A percentile compares a stretch with the other conserved stretches of the same genome.
phyloP scores from a whole-genome alignment of 108 stramenopile species.

The Conticribra guillardii region DNA sequence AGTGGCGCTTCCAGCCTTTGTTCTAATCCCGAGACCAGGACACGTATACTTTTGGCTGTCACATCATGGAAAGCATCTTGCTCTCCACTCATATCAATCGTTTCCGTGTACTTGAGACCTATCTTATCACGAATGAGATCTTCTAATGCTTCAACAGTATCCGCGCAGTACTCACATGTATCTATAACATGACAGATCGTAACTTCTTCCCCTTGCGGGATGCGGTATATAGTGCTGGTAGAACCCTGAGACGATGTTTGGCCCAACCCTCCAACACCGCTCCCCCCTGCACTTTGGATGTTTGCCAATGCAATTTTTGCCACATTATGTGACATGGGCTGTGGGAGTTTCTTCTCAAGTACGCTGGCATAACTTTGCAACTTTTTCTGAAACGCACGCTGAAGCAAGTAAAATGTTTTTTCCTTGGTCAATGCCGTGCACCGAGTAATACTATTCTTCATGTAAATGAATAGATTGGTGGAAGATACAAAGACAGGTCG shows the following conservation, averaged over 20 bases:
- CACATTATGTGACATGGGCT: constrained; percentile 47
- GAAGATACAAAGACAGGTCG: constrained; percentile 94
- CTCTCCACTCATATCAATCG: constrained; percentile 85
- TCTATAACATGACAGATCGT: constrained; percentile 93
- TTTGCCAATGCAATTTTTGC: constrained; percentile 54
- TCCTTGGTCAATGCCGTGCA: constrained; percentile 95
- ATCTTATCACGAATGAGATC: constrained; percentile 93
- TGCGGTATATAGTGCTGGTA: constrained; percentile 53
- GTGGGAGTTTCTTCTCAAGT: constrained; percentile 78
- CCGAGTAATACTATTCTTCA: constrained; percentile 95
- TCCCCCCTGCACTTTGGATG: constrained; percentile 33
- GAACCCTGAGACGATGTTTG: constrained; percentile 16
- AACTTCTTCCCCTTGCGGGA: constrained; percentile 87
- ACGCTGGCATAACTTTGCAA: constrained; percentile 85
- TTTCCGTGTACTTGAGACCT: constrained; percentile 77
- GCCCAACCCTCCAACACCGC: neutral
- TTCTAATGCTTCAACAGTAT: constrained; percentile 94
- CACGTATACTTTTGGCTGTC: constrained; percentile 87
- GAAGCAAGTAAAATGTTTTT: constrained; percentile 92
- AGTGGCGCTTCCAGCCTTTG: constrained; percentile 79
- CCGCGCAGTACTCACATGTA: constrained; percentile 98
- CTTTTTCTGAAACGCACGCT: constrained; percentile 87
- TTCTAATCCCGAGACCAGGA: constrained; percentile 89
- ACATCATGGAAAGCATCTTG: constrained; percentile 94
- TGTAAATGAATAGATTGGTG: constrained; percentile 94